Evolutionary conservation across 129 eudicot species (phyloP).

Genomic region (Flaveria robusta): DNA sequence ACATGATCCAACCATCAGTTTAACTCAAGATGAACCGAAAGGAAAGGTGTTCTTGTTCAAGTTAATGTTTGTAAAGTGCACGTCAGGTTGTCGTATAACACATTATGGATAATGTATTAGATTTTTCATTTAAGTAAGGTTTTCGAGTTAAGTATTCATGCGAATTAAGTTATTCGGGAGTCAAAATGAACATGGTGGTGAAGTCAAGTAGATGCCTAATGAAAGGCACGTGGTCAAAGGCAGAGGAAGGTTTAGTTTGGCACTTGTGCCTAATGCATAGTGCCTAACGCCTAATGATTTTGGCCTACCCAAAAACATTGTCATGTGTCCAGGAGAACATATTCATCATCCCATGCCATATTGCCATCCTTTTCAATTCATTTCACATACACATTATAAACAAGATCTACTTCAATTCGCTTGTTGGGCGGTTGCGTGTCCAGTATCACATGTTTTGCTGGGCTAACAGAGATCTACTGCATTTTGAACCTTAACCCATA

Average conservation of each 20-base stretch:
- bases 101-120: too few relatives aligned
- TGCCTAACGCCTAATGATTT: conserved; percentile 24
- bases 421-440: too few relatives aligned
- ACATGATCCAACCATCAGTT: too few relatives aligned
- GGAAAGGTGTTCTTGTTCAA: too few relatives aligned
- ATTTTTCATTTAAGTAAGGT: background rate
- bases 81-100: background rate
- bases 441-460: too few relatives aligned
- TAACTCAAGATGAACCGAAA: too few relatives aligned
- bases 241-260: conserved; percentile 24
- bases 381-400: background rate
- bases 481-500: background rate
- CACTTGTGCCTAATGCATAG: conserved; percentile 19
- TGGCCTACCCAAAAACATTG: conserved; percentile 32
- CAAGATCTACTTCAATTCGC: background rate
- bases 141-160: background rate
- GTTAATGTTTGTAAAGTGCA: too few relatives aligned
- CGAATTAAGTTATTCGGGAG: background rate
- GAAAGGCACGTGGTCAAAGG: conserved; percentile 18
- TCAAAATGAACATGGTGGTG: background rate
- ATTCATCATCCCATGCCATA: background rate
- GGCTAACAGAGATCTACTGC: too few relatives aligned
- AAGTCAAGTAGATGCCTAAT: background rate
- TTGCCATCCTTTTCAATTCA: background rate
- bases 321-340: conserved; percentile 29